phyloP scores from a whole-genome alignment of 164 flowering plant genomes.

The Tetrastigma voinierianum region DNA sequence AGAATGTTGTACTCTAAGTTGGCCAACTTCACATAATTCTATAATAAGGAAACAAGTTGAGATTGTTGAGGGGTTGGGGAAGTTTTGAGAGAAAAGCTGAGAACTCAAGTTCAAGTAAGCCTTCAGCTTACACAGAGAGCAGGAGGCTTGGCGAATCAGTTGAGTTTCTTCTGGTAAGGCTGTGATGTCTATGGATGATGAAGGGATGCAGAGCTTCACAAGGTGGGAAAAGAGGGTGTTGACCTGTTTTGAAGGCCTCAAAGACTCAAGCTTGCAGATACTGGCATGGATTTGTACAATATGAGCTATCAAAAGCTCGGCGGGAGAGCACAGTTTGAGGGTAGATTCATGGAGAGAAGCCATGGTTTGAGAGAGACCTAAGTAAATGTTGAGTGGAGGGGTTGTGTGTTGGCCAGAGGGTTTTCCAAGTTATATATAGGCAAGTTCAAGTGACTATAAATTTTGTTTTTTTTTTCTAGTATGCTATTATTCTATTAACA shows the following conservation, averaged over 20 bases:
- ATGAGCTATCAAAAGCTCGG: slow-evolving; percentile 27
- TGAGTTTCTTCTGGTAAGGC: slow-evolving; percentile 25
- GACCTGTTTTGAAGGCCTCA: slow-evolving; percentile 45
- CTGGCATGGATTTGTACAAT: slow-evolving; percentile 36
- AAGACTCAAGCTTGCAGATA: slow-evolving; percentile 39
- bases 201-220: no score
- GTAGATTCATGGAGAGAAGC: slow-evolving; percentile 26
- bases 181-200: slow-evolving; percentile 38
- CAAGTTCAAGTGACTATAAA: no score
- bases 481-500: no score
- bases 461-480: no score
- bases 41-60: no score
- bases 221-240: slow-evolving; percentile 43
- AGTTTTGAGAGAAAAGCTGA: slow-evolving; percentile 25
- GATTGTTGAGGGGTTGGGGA: slow-evolving; percentile 30
- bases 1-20: slow-evolving; percentile 41
- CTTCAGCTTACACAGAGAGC: slow-evolving; percentile 48
- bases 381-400: no score
- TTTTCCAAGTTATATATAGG: no score
- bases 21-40: no score
- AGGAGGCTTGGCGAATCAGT: slow-evolving; percentile 37
- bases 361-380: no score
- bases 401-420: no score
- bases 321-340: no score
- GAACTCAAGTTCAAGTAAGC: slow-evolving; percentile 47